Evolutionary conservation across 345 rosid genomes (phyloP).

Genomic region (Theobroma cacao): DNA sequence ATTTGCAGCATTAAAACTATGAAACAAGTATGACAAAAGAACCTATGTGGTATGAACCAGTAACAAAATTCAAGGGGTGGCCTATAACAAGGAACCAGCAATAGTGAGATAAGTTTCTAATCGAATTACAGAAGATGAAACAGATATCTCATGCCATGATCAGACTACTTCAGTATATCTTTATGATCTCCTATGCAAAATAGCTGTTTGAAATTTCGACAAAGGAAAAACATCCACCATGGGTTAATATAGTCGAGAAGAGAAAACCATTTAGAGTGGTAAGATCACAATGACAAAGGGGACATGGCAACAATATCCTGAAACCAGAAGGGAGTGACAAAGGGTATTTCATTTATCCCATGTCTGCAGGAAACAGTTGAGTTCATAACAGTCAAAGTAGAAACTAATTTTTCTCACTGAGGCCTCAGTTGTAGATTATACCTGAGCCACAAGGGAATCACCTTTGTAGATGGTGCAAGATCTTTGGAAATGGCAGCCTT

Average conservation of each 20-base stretch:
- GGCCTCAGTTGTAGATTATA: slow-evolving; percentile 13
- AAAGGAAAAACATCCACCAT: background rate
- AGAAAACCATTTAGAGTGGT: background rate
- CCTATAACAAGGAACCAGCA: background rate
- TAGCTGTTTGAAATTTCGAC: background rate
- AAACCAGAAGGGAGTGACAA: background rate
- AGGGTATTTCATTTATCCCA: background rate
- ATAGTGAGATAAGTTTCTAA: background rate
- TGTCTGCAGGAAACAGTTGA: background rate
- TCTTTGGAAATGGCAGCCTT: slow-evolving; percentile 71
- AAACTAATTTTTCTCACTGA: background rate
- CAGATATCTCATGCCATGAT: background rate
- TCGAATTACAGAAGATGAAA: background rate
- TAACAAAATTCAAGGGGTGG: background rate
- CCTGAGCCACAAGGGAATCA: slow-evolving; percentile 78
- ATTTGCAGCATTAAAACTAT: background rate
- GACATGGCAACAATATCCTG: background rate
- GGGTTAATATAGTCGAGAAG: background rate
- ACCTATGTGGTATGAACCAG: background rate
- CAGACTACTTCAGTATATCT: background rate
- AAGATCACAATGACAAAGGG: background rate
- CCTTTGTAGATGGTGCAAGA: slow-evolving; percentile 71
- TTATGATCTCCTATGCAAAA: background rate
- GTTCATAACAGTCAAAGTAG: background rate
- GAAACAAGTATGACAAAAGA: background rate